Base-by-base conservation (phyloP, 495 filamentous ascomycete genomes). In the Hyaloscypha bicolor region DNA sequence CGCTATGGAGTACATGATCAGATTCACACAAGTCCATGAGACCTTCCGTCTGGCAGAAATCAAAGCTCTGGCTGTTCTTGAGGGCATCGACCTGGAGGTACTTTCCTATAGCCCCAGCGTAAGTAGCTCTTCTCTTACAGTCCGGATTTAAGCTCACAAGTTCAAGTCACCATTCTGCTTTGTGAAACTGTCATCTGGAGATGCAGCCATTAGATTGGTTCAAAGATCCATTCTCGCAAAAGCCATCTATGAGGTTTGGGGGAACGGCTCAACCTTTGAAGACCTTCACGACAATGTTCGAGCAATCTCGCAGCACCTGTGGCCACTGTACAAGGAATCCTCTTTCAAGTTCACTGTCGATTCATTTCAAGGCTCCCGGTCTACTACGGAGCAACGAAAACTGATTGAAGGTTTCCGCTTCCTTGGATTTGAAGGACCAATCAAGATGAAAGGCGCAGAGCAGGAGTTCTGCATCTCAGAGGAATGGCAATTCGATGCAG, bases 161-260 rank as follows among this genome's bases (percentile, higher is more conserved):
- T 64, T 21, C 58, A 74, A 97, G 95, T 93, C 92, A 51, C 96
- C 95, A 29, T 96, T 93, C 78, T 94, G 92, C 75, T 80, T 96
- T 72, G 81, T 97, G 66, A 82, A 80, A 52, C 81, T 97, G 22
- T 79, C 82, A 51, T 86, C 92, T 64, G 84, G 86, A 70, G 80
- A 80, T 56, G 85, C 86, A 53, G 94, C 94, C 16, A 77, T 78
- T 12, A 76, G 80, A 11, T 81, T 98, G 11, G 83, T 96, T 51
- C 76, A 79, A 55, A 90, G 95, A 65, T 91, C 88, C 57, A 90
- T 98, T 70, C 86, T 97, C 45, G 84, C 86, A 65, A 90, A 91
- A 77, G 87, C 85, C 21, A 89, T 98, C 74, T 90, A 91, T 78
- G 93, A 96, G 75, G 85, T 97, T 68, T 98, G 95, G 95, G 94